Conservation (phyloP, 768 basidiomycete genomes). For the Auricularia sp. region DNA sequence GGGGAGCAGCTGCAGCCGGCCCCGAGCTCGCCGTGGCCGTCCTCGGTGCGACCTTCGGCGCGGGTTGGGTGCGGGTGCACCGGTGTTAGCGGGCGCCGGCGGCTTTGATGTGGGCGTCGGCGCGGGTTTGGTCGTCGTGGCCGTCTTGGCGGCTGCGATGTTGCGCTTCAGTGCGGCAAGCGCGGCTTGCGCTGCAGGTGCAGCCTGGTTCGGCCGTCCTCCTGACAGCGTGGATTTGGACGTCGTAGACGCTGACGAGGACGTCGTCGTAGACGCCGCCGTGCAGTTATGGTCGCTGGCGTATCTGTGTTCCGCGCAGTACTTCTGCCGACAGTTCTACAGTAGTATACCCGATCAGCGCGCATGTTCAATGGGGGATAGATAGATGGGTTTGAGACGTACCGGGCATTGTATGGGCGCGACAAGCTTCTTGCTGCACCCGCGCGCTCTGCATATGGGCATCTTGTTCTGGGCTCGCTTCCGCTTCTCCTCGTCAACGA, state of each 20-base stretch:
- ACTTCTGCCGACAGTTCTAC: constrained; percentile 47
- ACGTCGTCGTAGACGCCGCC: neutral
- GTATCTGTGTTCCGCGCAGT: constrained; percentile 73
- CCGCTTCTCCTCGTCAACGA: constrained; percentile 50
- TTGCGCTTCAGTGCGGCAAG: constrained; percentile 32
- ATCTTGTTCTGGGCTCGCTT: constrained; percentile 31
- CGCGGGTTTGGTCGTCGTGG: constrained; percentile 24
- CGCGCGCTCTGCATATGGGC: constrained; percentile 45
- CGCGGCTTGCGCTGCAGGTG: constrained; percentile 19
- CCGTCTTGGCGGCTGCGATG: constrained; percentile 27
- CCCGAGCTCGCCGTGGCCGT: constrained; percentile 2
- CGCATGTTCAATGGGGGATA: neutral
- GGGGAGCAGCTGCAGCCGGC: constrained; percentile 4
- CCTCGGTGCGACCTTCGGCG: constrained; percentile 11
- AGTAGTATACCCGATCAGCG: neutral
- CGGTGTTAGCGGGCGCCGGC: constrained; percentile 13
- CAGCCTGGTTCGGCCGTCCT: constrained; percentile 12
- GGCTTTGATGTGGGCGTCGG: constrained; percentile 19
- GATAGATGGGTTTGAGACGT: constrained; percentile 20
- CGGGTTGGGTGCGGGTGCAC: constrained; percentile 9
- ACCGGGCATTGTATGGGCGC: constrained; percentile 68
- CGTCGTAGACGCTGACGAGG: constrained; percentile 14
- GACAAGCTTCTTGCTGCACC: constrained; percentile 66
- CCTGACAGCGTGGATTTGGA: neutral
- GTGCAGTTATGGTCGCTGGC: constrained; percentile 59